A percentile compares a stretch with the other conserved stretches of the same genome.
These are phyloP conservation scores for Salix suchowensis DNA, from an alignment of 345 rosid species.

Conservation along the genomic window DNA sequence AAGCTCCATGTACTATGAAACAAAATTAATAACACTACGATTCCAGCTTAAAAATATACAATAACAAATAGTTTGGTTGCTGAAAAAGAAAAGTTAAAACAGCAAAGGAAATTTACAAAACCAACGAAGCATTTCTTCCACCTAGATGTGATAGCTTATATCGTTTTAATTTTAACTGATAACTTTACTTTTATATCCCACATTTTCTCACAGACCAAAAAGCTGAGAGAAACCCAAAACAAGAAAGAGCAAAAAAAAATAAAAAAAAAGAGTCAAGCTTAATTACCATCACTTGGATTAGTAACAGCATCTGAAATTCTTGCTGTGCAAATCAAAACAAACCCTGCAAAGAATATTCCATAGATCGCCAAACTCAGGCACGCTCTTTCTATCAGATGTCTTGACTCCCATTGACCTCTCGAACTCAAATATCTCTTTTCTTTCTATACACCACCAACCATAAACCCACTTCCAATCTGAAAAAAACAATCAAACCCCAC, in stretches of 20 bases:
- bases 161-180: not conserved
- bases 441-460: conserved; percentile 28
- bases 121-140: not conserved
- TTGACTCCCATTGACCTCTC: conserved; percentile 41
- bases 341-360: conserved; percentile 34
- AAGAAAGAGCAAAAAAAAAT: not conserved
- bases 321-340: conserved; percentile 54
- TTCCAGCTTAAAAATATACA: not conserved
- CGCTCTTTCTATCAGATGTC: conserved; percentile 45
- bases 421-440: conserved; percentile 19
- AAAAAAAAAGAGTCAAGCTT: not conserved
- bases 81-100: not conserved
- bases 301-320: conserved; percentile 55
- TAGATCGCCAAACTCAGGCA: conserved; percentile 44
- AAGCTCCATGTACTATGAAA: conserved; percentile 1
- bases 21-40: not conserved
- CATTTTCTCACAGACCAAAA: conserved; percentile 6
- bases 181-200: not conserved
- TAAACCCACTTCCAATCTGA: conserved; percentile 39
- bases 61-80: not conserved
- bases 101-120: not conserved
- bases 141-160: not conserved
- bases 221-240: not conserved
- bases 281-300: conserved; percentile 71
- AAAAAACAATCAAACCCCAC: conserved; percentile 3